phyloP scores from a whole-genome alignment of 495 filamentous ascomycete species.

The Daldinia vernicosa region DNA sequence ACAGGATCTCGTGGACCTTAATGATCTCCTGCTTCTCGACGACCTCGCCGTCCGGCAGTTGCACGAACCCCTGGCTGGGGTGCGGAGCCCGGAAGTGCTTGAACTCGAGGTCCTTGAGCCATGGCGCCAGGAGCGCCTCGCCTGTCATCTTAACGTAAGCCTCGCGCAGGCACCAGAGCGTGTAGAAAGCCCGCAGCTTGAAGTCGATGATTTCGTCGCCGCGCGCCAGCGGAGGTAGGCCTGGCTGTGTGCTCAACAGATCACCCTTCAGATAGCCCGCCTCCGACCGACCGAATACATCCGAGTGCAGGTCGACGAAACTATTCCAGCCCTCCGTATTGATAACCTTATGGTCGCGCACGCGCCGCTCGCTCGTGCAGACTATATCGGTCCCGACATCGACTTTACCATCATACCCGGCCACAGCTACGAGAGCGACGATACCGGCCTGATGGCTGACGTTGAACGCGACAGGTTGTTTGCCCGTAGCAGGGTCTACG shows the following conservation, averaged over 20 bases:
- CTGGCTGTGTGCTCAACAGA: conserved; percentile 37
- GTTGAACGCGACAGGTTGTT: conserved; percentile 75
- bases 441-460: conserved; percentile 87
- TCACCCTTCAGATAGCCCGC: conserved; percentile 50
- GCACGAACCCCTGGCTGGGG: conserved; percentile 34
- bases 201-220: conserved; percentile 43
- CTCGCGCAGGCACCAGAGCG: conserved; percentile 89
- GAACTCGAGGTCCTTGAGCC: conserved; percentile 69
- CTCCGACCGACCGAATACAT: conserved; percentile 70
- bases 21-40: conserved; percentile 37
- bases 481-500: conserved; percentile 40
- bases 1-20: conserved; percentile 49
- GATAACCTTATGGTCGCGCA: conserved; percentile 59
- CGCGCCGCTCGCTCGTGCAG: conserved; percentile 73
- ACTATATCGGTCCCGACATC: conserved; percentile 76
- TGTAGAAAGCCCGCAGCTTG: conserved; percentile 78
- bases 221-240: conserved; percentile 28
- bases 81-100: conserved; percentile 46
- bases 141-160: conserved; percentile 95
- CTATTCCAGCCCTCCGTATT: conserved; percentile 63
- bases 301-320: conserved; percentile 81
- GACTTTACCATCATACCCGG: conserved; percentile 46
- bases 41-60: conserved; percentile 34
- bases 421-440: conserved; percentile 64
- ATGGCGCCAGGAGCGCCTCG: conserved; percentile 82